phyloP scores from a whole-genome alignment of 352 stramenopile genomes.

The Phytopythium mirpurense region DNA sequence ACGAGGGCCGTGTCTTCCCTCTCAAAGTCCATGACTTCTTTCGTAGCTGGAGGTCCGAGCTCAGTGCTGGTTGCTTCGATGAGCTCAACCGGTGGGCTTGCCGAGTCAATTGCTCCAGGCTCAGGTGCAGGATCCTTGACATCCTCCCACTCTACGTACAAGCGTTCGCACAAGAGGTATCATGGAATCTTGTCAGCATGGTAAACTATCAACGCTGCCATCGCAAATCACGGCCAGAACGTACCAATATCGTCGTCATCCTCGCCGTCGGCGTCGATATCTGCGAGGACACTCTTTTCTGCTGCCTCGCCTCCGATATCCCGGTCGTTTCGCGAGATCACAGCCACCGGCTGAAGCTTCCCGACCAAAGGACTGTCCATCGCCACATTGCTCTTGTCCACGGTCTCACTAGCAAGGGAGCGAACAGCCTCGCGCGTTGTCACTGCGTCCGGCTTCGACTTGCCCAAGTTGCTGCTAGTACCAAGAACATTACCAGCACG shows the following conservation, averaged over 20 bases:
- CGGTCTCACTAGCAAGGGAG: too few species aligned
- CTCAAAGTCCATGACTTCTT: not conserved
- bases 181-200: not conserved
- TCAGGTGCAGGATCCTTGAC: not conserved
- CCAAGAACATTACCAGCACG: not conserved
- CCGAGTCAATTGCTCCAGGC: not conserved
- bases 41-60: too few species aligned
- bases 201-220: not conserved
- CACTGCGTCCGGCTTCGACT: too few species aligned
- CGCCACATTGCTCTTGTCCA: too few species aligned
- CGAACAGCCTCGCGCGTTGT: too few species aligned
- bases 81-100: not conserved
- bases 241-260: slow-evolving; percentile 29
- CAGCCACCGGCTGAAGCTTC: too few species aligned
- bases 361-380: too few species aligned
- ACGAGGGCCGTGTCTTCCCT: not conserved
- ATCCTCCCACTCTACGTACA: slow-evolving; percentile 33
- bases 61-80: not conserved
- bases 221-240: not conserved
- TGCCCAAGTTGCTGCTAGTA: not conserved
- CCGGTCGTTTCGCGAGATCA: too few species aligned
- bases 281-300: not conserved
- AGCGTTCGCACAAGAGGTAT: not conserved
- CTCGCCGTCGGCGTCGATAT: slow-evolving; percentile 18
- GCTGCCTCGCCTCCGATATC: too few species aligned